Evolutionary conservation across 2,329 filamentous ascomycete genomes (phyloP).

Genomic region (Colletotrichum orchidophilum): DNA sequence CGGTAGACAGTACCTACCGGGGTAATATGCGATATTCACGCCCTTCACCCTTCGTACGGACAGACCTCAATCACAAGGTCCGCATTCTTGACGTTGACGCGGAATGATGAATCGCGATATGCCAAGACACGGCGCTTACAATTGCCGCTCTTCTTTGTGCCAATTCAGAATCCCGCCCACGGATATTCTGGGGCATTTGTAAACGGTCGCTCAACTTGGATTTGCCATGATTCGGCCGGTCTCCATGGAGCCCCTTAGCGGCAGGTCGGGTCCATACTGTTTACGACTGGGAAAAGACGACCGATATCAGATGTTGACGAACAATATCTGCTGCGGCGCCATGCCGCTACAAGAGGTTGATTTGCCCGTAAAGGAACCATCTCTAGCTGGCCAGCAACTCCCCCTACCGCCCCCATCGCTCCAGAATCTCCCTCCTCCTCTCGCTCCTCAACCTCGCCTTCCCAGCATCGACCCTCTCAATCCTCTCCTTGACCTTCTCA

Average conservation of each 20-base stretch:
- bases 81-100: neutral
- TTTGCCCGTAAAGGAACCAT: neutral
- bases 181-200: neutral
- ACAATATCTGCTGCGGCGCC: neutral
- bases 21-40: neutral
- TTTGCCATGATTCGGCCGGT: neutral
- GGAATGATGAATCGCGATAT: neutral
- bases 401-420: slow-evolving; percentile 48
- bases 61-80: neutral
- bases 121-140: slow-evolving; percentile 23
- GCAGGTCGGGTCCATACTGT: neutral
- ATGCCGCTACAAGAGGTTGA: too few relatives aligned
- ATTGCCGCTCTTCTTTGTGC: neutral
- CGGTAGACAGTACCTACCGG: neutral
- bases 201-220: neutral
- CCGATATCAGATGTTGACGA: neutral
- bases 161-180: neutral
- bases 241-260: neutral
- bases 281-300: neutral
- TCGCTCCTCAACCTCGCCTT: slow-evolving; percentile 50
- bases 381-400: neutral
- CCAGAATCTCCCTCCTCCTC: slow-evolving; percentile 59
- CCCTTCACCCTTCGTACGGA: neutral
- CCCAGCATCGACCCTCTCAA: slow-evolving; percentile 50
- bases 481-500: slow-evolving; percentile 47